Evolutionary conservation across 2,329 filamentous ascomycete species (phyloP), one percentile per base, ranked within the genome.

Genomic region (Fusarium phyllophilum): DNA sequence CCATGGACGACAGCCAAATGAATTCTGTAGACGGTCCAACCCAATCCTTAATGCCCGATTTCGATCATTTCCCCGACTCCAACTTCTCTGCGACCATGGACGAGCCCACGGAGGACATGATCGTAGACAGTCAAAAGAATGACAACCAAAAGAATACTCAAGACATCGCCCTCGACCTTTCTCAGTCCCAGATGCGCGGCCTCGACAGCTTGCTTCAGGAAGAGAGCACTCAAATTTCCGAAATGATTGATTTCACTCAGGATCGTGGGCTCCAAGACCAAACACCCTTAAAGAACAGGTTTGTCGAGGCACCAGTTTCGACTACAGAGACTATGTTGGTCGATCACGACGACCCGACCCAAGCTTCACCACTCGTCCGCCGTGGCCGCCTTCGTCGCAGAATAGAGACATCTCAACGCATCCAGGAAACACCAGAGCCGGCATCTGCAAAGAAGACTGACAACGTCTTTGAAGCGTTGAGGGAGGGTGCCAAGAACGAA

Each of bases 211-310:
- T 91, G 8, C 79, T 90, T 39, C 84, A 84, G 14, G 82, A 86
- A 48, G 81, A 84, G 8, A 73, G 79, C 52, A 93, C 92, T 2
- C 92, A 95, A 76, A 81, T 88, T 26, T 94, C 93, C 0, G 90
- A 94, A 36, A 85, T 92, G 56, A 86, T 94, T 10, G 92, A 95
- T 65, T 90, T 91, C 2, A 96, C 94, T 4, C 95, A 97, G 79
- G 95, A 97, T 79, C 87, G 84, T 24, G 95, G 94, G 0, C 94
- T 96, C 75, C 89, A 91, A 45, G 85, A 91, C 63, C 92, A 91
- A 64, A 93, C 93, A 2, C 94, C 94, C 48, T 86, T 94, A 55
- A 91, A 89, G 68, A 85, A 88, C 65, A 87, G 92, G 54, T 95
- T 94, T 80, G 78, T 91, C 59, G 87, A 90, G 36, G 84, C 89